These are phyloP conservation scores for Phytophthora nicotianae DNA, from an alignment of 352 stramenopile genomes.

Conservation along the genomic window DNA sequence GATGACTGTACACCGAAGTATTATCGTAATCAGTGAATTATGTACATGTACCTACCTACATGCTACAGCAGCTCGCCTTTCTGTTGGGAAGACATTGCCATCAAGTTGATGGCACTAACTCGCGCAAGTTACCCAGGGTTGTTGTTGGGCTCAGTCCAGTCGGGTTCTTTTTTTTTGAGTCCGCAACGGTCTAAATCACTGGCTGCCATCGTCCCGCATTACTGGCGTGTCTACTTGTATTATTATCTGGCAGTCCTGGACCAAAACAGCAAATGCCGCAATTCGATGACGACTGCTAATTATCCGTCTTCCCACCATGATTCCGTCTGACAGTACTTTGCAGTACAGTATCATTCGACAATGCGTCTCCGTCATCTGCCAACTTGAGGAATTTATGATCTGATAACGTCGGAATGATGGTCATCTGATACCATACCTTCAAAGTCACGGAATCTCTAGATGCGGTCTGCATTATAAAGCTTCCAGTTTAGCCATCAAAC, in stretches of 20 bases:
- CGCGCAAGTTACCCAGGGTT: constrained; percentile 2
- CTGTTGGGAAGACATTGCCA: background rate
- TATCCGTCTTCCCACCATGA: too few species aligned
- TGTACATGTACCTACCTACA: too few species aligned
- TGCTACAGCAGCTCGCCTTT: too few species aligned
- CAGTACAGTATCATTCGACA: background rate
- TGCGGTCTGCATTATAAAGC: too few species aligned
- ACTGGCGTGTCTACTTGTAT: constrained; percentile 5
- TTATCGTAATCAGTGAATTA: too few species aligned
- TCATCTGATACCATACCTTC: constrained; percentile 3
- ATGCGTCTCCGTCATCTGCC: background rate
- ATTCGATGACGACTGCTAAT: too few species aligned
- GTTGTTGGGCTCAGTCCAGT: background rate
- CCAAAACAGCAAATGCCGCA: too few species aligned
- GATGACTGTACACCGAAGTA: background rate
- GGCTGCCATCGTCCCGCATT: constrained; percentile 16
- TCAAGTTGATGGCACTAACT: too few species aligned
- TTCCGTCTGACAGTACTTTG: too few species aligned
- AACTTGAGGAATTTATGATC: background rate
- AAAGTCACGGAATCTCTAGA: background rate
- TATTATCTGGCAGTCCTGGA: too few species aligned
- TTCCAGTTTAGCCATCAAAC: too few species aligned
- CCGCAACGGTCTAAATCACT: constrained; percentile 18
- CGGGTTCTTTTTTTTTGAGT: constrained; percentile 30
- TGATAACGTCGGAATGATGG: constrained; percentile 5